Evolutionary conservation across 2,329 filamentous ascomycete species (phyloP), one percentile per base, ranked within the genome.

Genomic region (Ophiostoma pallidulum): DNA sequence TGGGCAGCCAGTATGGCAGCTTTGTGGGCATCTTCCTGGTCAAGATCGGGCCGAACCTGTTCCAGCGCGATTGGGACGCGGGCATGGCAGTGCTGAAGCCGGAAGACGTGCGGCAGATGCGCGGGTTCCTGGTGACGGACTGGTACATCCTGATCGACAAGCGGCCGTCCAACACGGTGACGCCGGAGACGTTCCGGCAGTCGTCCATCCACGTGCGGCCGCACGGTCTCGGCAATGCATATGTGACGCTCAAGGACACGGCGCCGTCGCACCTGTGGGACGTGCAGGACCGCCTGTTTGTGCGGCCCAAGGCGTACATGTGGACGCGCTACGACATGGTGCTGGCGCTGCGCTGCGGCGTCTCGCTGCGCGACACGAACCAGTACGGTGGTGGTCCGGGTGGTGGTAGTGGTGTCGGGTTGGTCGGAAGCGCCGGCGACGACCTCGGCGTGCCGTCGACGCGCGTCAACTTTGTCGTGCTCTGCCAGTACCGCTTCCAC

Each of bases 321-420:
- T 50, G 51, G 48, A 43, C 37, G 4, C 48, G 45, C 28, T 50
- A 50, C 42, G 38, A 48, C 33, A 52, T 50, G 48, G 51, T 52
- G 4, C 37, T 52, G 12, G 44, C 41, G 9, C 18, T 51, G 2
- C 39, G 41, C 16, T 52, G 44, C 28, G 7, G 12, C 12, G 39
- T 49, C 6, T 8, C 14, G 6, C 22, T 49, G 16, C 29, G 19
- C 31, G 36, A 45, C 8, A 24, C 18, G 7, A 45, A 40, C 4
- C 33, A 22, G 7, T 41, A 36, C n/a, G n/a, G n/a, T n/a, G n/a
- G n/a, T n/a, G n/a, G n/a, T n/a, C n/a, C n/a, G n/a, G n/a, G n/a
- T n/a, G n/a, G n/a, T n/a, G n/a, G n/a, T n/a, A n/a, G n/a, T n/a
- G 28, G 26, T 28, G 9, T 35, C 18, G 6, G 39, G 36, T 33